These are phyloP conservation scores for Apiospora kogelbergensis DNA, from an alignment of 2,329 filamentous ascomycete species.

Conservation along the genomic window DNA sequence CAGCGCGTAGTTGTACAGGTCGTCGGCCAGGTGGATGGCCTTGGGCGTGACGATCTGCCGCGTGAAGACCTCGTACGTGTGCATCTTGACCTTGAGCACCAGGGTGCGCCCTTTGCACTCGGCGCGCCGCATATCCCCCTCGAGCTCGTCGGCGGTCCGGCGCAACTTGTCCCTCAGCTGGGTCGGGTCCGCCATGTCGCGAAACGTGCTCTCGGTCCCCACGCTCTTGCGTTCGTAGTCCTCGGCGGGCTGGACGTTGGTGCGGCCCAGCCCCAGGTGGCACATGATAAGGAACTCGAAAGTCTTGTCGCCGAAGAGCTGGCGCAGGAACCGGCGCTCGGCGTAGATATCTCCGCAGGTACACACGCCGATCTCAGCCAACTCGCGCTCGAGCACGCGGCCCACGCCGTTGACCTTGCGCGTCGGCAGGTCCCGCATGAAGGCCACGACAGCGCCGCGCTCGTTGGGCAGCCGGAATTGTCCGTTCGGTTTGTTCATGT, in stretches of 20 bases:
- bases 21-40: constrained; percentile 71
- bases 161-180: constrained; percentile 75
- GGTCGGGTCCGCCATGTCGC: constrained; percentile 68
- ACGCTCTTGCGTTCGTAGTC: constrained; percentile 92
- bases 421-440: constrained; percentile 81
- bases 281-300: constrained; percentile 83
- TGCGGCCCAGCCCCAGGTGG: constrained; percentile 84
- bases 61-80: constrained; percentile 90
- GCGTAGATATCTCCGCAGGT: constrained; percentile 86
- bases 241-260: constrained; percentile 80
- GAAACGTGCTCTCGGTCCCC: constrained; percentile 90
- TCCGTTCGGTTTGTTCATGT: constrained; percentile 94
- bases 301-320: constrained; percentile 88
- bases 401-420: constrained; percentile 96
- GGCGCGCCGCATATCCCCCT: constrained; percentile 77
- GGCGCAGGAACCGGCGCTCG: constrained; percentile 70
- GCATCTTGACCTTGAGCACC: constrained; percentile 88
- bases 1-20: constrained; percentile 77
- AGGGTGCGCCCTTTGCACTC: constrained; percentile 89
- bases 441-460: constrained; percentile 72
- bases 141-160: constrained; percentile 80
- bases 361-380: constrained; percentile 82
- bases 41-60: constrained; percentile 75
- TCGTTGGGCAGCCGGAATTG: constrained; percentile 78
- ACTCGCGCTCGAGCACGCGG: constrained; percentile 86